A percentile compares a stretch with the other conserved stretches of the same genome.
Conservation (phyloP, 106 monocot species). For the Ottelia alismoides region DNA sequence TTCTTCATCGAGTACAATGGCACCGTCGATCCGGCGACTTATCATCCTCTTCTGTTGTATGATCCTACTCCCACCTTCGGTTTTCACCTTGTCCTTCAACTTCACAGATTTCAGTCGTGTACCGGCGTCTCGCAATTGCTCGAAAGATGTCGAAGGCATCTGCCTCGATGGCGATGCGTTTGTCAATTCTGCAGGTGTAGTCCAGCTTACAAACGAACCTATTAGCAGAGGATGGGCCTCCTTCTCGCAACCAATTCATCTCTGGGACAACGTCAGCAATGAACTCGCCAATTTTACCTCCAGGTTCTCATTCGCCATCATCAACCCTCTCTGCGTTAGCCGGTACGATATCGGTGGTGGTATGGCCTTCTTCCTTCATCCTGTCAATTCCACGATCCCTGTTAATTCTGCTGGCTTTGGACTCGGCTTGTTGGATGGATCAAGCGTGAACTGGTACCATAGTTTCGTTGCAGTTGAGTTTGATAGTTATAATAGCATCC, state of each 20-base stretch:
- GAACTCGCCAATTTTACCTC: constrained; percentile 9
- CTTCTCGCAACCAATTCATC: constrained; percentile 3
- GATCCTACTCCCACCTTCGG: no score
- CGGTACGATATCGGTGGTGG: constrained; percentile 27
- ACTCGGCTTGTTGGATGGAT: constrained; percentile 30
- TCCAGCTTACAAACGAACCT: background rate
- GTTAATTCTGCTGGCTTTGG: constrained; percentile 16
- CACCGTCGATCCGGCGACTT: no score
- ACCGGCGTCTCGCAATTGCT: no score
- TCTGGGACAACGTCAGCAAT: background rate
- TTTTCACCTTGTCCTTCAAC: no score
- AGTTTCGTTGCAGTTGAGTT: no score
- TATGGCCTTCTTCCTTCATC: constrained; percentile 59
- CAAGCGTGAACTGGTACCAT: background rate
- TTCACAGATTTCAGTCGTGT: no score
- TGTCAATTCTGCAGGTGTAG: no score
- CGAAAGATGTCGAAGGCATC: no score
- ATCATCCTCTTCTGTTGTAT: no score
- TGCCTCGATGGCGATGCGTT: no score
- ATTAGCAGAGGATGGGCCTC: constrained; percentile 4
- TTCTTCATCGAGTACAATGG: no score
- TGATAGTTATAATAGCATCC: constrained; percentile 41
- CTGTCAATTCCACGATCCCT: constrained; percentile 24
- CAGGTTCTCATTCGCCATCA: constrained; percentile 50
- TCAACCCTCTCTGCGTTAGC: no score